These are phyloP conservation scores for Pyrenophora tritici-repentis DNA, from an alignment of 2,329 filamentous ascomycete genomes.

Conservation along the genomic window DNA sequence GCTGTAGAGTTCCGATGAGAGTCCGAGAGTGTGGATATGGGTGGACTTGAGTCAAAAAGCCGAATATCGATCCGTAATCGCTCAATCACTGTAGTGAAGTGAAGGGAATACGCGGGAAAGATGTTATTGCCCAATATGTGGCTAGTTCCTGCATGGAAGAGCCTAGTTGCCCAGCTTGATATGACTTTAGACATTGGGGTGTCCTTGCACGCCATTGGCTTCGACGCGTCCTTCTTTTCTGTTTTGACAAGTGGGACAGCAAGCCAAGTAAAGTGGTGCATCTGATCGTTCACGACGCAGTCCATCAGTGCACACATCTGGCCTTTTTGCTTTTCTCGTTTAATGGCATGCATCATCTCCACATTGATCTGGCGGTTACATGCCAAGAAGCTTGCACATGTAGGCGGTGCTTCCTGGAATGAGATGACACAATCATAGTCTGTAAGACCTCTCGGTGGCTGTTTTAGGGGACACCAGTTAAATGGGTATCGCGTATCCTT, in stretches of 20 bases:
- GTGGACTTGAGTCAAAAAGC: slow-evolving; percentile 26
- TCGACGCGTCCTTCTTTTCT: neutral
- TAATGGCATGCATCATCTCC: slow-evolving; percentile 36
- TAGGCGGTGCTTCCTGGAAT: slow-evolving; percentile 26
- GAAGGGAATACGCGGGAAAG: neutral
- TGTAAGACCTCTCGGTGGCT: slow-evolving; percentile 18
- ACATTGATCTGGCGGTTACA: slow-evolving; percentile 36
- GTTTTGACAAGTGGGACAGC: slow-evolving; percentile 36
- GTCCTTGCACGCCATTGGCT: neutral
- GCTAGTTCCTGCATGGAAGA: slow-evolving; percentile 12
- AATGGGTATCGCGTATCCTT: slow-evolving; percentile 25
- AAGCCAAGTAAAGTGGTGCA: slow-evolving; percentile 42
- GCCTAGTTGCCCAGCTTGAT: slow-evolving; percentile 23
- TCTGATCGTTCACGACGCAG: slow-evolving; percentile 38
- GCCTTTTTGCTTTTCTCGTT: slow-evolving; percentile 21
- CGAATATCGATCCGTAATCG: slow-evolving; percentile 40
- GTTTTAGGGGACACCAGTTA: slow-evolving; percentile 22
- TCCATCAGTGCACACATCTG: slow-evolving; percentile 31
- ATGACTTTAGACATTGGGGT: slow-evolving; percentile 9
- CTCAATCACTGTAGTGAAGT: slow-evolving; percentile 24
- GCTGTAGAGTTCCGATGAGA: slow-evolving; percentile 30
- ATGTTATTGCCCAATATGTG: slow-evolving; percentile 7
- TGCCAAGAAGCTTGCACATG: slow-evolving; percentile 38
- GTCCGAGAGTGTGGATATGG: slow-evolving; percentile 23
- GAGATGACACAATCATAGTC: slow-evolving; percentile 36